Conservation (phyloP, 2,329 filamentous ascomycete species). For the Ceratocystis cubensis region DNA sequence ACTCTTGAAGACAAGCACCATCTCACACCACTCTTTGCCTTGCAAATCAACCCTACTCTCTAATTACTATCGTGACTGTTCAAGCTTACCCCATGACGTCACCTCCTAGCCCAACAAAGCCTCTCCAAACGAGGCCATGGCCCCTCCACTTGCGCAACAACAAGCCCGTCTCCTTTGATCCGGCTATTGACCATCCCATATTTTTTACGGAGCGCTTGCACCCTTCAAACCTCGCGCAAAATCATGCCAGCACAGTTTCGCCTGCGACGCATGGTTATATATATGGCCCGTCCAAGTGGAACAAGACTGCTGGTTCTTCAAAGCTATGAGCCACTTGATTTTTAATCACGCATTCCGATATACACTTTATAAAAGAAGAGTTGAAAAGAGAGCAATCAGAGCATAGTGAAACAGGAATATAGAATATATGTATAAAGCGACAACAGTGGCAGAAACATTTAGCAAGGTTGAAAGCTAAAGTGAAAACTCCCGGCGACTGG, state of each 20-base stretch:
- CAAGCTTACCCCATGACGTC: not conserved
- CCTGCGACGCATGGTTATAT: slow-evolving; percentile 17
- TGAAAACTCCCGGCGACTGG: slow-evolving; percentile 1
- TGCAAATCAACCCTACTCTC: not conserved
- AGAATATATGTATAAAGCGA: not conserved
- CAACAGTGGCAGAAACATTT: not conserved
- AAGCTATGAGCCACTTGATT: slow-evolving; percentile 9
- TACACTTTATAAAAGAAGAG: no score
- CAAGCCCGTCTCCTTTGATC: slow-evolving; percentile 12
- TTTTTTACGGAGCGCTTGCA: slow-evolving; percentile 15
- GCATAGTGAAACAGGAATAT: not conserved
- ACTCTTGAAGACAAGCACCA: not conserved
- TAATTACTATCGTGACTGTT: not conserved
- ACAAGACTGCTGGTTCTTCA: not conserved
- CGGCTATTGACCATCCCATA: slow-evolving; percentile 17
- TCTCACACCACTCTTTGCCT: not conserved
- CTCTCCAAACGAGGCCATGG: not conserved
- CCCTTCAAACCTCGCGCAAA: not conserved
- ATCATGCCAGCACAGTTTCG: not conserved
- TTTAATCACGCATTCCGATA: not conserved
- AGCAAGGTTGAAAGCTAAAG: not conserved
- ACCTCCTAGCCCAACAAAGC: not conserved
- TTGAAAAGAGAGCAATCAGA: not conserved
- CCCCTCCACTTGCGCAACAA: not conserved
- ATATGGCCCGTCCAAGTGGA: slow-evolving; percentile 4